A percentile compares a stretch with the other conserved stretches of the same genome.
phyloP scores from a whole-genome alignment of 352 stramenopile species.

The Bremia lactucae region DNA sequence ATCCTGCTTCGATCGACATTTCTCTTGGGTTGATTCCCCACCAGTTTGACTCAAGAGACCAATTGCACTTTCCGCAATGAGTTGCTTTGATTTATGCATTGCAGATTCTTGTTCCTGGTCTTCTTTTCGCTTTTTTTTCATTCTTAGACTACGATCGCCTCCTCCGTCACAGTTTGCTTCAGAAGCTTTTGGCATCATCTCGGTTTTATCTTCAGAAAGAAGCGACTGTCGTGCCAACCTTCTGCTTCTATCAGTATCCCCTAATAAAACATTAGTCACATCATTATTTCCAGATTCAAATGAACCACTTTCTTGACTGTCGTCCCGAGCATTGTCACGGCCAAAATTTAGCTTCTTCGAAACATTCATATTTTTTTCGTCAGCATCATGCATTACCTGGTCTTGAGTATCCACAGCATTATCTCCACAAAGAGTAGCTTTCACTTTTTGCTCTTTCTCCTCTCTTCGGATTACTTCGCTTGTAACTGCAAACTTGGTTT shows the following conservation, averaged over 20 bases:
- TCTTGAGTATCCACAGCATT: conserved; percentile 3
- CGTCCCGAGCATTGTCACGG: conserved; percentile 24
- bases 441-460: neutral
- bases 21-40: conserved; percentile 9
- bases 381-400: conserved; percentile 7
- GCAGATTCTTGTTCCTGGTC: conserved; percentile 9
- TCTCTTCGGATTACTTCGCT: conserved; percentile 1
- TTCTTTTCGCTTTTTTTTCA: neutral
- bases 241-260: neutral
- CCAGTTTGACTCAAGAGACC: neutral
- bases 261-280: neutral
- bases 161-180: conserved; percentile 20
- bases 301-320: conserved; percentile 14
- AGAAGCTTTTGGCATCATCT: conserved; percentile 6
- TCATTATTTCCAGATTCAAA: conserved; percentile 8
- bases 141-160: conserved; percentile 2
- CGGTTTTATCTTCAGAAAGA: conserved; percentile 1
- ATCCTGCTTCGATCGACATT: neutral
- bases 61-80: neutral
- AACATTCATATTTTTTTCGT: conserved; percentile 23
- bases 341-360: conserved; percentile 32
- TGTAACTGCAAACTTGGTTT: neutral
- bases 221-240: neutral
- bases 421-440: conserved; percentile 1
- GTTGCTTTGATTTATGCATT: conserved; percentile 6